Conservation (phyloP, 257 asterid genomes). For the Solanum piurae region DNA sequence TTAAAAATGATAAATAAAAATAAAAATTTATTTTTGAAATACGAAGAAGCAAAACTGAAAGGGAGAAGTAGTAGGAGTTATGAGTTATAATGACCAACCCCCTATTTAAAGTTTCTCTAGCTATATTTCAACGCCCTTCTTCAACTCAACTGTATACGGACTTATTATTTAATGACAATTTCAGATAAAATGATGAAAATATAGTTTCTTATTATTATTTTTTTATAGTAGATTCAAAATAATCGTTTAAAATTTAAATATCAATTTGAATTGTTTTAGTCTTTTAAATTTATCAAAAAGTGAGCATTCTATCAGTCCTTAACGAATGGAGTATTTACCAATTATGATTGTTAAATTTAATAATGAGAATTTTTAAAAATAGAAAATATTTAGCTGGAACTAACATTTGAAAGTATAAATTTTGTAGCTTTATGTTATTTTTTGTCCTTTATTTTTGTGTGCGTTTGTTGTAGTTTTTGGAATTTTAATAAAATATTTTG, state of each 20-base stretch:
- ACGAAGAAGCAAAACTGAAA: background rate
- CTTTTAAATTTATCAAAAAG: background rate
- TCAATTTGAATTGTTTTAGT: background rate
- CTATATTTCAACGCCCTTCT: slow-evolving; percentile 14
- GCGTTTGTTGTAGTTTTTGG: background rate
- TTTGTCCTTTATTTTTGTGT: background rate
- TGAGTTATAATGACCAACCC: slow-evolving; percentile 18
- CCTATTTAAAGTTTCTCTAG: slow-evolving; percentile 18
- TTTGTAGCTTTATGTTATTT: background rate
- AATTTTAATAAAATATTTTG: background rate
- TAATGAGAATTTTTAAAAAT: background rate
- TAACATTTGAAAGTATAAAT: background rate
- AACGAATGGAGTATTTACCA: no score
- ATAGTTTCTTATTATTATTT: background rate
- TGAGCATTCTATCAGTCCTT: background rate
- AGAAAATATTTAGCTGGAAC: background rate
- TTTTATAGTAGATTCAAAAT: background rate
- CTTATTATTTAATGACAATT: slow-evolving; percentile 21
- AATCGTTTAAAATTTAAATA: background rate
- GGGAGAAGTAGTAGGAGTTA: slow-evolving; percentile 1
- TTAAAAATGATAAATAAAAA: background rate
- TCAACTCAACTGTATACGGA: slow-evolving; percentile 25
- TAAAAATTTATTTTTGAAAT: background rate
- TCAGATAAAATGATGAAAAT: background rate
- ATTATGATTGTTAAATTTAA: background rate